Evolutionary conservation across 2,329 filamentous ascomycete species (phyloP), one percentile per base, ranked within the genome.

Genomic region (Xylaria sp.): DNA sequence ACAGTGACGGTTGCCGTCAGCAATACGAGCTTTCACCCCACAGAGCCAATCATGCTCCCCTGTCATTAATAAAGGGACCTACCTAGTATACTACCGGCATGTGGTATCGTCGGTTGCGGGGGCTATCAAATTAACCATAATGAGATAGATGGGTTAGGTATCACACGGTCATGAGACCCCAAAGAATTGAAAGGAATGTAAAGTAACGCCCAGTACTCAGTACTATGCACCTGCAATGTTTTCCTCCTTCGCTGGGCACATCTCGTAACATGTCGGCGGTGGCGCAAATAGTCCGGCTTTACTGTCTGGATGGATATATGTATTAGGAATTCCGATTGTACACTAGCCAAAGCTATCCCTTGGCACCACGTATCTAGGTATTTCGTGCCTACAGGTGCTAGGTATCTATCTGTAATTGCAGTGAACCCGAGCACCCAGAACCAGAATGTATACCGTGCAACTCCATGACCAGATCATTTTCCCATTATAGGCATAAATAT

Each of bases 11-110:
- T 53, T 45, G 47, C 36, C 20, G 50, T 67, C 65, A 64, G 60
- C 60, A 67, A 67, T 64, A 67, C 65, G 65, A 67, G 61, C 60
- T 64, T 38, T 60, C 31, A 3, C 29, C 42, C 47, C 53, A 49
- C 25, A 22, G 27, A 45, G 2, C 64, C 59, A 66, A 66, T 63
- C 53, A 58, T 7, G 1, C 47, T 33, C 64, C 63, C 64, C 54
- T 62, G 59, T 55, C 49, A 25, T 15, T 15, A 36, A 27, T 9
- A 33, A 36, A 17, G 10, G 6, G 42, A 17, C 11, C 27, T 15
- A 10, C n/a, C 42, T 38, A 38, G 36, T 13, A 44, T 31, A 31
- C 29, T 31, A 7, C n/a, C 42, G n/a, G 42, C 7, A n/a, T 44
- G 36, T 29, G 17, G 56, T 3, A 39, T 29, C 3, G 20, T 38